These are phyloP conservation scores for Elsinoe ampelina DNA, from an alignment of 2,329 filamentous ascomycete species.

Conservation along the genomic window DNA sequence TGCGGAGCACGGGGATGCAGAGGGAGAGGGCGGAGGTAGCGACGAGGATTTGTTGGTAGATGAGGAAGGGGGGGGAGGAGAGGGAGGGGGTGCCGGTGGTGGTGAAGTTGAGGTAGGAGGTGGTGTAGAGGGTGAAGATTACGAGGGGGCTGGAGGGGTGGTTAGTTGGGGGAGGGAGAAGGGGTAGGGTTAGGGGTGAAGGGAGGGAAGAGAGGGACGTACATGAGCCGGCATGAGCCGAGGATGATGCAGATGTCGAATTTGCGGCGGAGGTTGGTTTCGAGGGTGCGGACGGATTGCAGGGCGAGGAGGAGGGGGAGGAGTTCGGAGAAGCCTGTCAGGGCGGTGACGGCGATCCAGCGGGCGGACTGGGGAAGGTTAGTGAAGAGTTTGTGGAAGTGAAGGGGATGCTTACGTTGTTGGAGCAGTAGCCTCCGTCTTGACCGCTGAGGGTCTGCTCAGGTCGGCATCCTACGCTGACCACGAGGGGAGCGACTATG, in stretches of 20 bases:
- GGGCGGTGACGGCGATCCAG: constrained; percentile 5
- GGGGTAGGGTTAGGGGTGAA: neutral
- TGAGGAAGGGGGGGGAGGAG: constrained; percentile 5
- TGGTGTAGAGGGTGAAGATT: constrained; percentile 5
- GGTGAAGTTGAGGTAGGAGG: constrained; percentile 11
- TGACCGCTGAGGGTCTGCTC: neutral
- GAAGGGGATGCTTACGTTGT: neutral
- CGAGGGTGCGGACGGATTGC: constrained; percentile 3
- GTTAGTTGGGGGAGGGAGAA: neutral
- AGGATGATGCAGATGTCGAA: constrained; percentile 4
- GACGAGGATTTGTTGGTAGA: constrained; percentile 11
- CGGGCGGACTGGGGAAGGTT: neutral
- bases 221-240: constrained; percentile 4
- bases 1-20: constrained; percentile 6
- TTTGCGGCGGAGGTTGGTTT: constrained; percentile 9
- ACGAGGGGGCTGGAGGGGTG: neutral
- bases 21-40: constrained; percentile 6
- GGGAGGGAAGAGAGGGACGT: neutral
- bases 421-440: constrained; percentile 4
- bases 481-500: neutral
- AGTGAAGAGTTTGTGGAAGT: neutral
- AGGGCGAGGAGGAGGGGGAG: constrained; percentile 8
- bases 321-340: constrained; percentile 8
- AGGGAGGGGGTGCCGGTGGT: neutral
- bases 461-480: neutral